A percentile compares a stretch with the other conserved stretches of the same genome.
Conservation (phyloP, 768 basidiomycete genomes). For the Amanita phalloides region DNA sequence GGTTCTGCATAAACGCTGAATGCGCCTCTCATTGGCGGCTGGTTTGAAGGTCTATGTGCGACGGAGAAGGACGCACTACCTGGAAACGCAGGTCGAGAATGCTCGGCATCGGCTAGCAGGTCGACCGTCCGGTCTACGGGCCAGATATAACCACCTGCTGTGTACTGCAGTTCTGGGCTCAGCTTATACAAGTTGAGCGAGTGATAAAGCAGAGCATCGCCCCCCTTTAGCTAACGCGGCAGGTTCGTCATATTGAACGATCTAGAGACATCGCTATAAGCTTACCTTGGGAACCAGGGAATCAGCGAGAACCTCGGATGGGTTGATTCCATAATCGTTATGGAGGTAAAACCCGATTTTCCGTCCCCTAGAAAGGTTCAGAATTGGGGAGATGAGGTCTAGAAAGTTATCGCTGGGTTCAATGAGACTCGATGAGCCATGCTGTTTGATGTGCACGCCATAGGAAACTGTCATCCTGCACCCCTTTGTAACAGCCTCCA, state of each 20-base stretch:
- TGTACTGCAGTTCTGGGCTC: constrained; percentile 65
- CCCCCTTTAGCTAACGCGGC: constrained; percentile 53
- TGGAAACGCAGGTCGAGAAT: constrained; percentile 9
- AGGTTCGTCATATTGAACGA: neutral
- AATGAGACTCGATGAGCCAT: constrained; percentile 51
- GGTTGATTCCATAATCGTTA: constrained; percentile 60
- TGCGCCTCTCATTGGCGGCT: constrained; percentile 29
- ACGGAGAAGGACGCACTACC: constrained; percentile 10
- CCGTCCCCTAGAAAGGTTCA: constrained; percentile 62
- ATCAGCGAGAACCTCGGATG: constrained; percentile 60
- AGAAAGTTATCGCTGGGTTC: constrained; percentile 67
- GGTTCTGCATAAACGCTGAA: constrained; percentile 33
- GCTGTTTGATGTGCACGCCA: constrained; percentile 58
- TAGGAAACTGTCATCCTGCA: constrained; percentile 63
- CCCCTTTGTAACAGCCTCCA: constrained; percentile 62
- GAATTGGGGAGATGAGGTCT: constrained; percentile 57
- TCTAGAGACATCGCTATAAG: constrained; percentile 7
- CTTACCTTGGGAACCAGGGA: constrained; percentile 60
- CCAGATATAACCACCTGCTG: constrained; percentile 79
- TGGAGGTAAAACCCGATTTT: constrained; percentile 65
- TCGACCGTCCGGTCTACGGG: constrained; percentile 63
- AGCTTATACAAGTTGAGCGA: constrained; percentile 72
- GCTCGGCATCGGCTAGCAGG: constrained; percentile 29
- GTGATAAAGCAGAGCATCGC: constrained; percentile 66
- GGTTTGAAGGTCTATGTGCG: constrained; percentile 2